Evolutionary conservation across 768 basidiomycete species (phyloP).

Genomic region (Lentinula raphanica): DNA sequence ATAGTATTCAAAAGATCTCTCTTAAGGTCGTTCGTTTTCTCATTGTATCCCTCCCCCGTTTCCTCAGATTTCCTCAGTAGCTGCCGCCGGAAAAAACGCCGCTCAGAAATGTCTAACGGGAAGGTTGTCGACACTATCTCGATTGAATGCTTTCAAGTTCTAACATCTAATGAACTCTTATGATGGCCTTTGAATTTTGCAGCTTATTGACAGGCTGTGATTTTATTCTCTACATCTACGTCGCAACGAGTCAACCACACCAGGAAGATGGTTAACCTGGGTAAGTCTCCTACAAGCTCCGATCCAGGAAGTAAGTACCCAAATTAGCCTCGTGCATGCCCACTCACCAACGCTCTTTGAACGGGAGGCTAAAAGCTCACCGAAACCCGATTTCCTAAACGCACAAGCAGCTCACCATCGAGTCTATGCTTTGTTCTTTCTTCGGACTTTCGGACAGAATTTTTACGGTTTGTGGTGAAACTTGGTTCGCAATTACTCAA

Average conservation of each 20-base stretch:
- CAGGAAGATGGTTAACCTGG: background rate
- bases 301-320: background rate
- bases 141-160: background rate
- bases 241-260: background rate
- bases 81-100: background rate
- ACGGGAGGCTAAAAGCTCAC: background rate
- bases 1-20: too few species aligned
- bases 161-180: background rate
- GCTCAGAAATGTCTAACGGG: conserved; percentile 1
- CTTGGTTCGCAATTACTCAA: background rate
- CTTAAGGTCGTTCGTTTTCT: background rate
- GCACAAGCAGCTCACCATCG: background rate
- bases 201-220: background rate
- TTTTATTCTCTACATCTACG: background rate
- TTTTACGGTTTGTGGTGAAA: background rate
- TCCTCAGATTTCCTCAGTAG: background rate
- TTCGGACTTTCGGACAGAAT: background rate
- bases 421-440: background rate
- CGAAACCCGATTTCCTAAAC: background rate
- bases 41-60: background rate
- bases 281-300: background rate
- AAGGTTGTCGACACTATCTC: background rate
- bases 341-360: background rate
- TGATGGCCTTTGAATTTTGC: background rate
- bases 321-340: background rate